Evolutionary conservation across 2,329 filamentous ascomycete genomes (phyloP), one percentile per base, ranked within the genome.

Genomic region (Ramularia collo-cygni): DNA sequence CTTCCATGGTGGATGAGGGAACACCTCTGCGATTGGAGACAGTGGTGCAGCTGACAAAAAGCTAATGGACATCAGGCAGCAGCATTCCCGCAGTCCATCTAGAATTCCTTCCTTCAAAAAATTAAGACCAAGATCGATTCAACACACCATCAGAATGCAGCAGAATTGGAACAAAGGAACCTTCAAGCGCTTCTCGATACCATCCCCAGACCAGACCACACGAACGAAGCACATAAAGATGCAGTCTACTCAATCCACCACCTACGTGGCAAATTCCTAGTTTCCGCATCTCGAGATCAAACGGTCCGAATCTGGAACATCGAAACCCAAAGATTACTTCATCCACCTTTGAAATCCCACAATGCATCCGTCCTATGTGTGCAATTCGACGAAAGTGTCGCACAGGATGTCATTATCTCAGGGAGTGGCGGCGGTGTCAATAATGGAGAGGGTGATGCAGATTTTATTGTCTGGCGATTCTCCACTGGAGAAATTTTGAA

Each of bases 401-500:
- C 6, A 10, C 21, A 24, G 6, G 46, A 55, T 16, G 33, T 56
- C 13, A 42, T 57, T 24, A 38, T 57, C 8, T 51, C 50, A 5
- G 53, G 54, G 10, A 42, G 46, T 7, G 50, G 31, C 4, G 50
- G 53, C 32, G 46, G 42, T 4, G 43, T 42, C 27, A n/a, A n/a
- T n/a, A n/a, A n/a, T n/a, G n/a, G n/a, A n/a, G n/a, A n/a, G n/a
- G n/a, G n/a, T n/a, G n/a, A n/a, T n/a, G n/a, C n/a, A n/a, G n/a
- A n/a, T 24, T 41, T 52, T 15, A 43, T 49, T 13, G 39, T 53
- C 29, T 55, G 52, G 52, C 37, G 35, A 2, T 50, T 55, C 28
- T 47, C 41, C 6, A 47, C 34, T 7, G 42, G 46, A 8, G 31
- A 42, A 28, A 12, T 19, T 9, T 8, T 43, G 16, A 37, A 37